Evolutionary conservation across 176 grass and related monocot species (phyloP).

Genomic region (Oryza punctata): DNA sequence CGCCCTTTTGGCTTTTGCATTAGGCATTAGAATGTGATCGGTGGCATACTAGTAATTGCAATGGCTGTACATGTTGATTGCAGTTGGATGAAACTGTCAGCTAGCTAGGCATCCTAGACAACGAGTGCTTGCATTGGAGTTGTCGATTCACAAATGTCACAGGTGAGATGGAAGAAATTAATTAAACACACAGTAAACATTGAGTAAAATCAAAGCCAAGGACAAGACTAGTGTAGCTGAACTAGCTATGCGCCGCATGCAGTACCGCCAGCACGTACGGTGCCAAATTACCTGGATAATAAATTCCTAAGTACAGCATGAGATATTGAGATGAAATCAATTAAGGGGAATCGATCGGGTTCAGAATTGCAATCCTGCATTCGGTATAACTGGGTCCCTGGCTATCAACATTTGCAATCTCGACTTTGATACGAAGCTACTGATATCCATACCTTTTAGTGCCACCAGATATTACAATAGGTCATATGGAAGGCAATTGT

Average conservation of each 20-base stretch:
- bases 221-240: not conserved
- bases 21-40: not conserved
- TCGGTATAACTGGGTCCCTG: constrained; percentile 7
- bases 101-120: not conserved
- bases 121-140: not conserved
- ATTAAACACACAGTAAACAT: not conserved
- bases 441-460: constrained; percentile 8
- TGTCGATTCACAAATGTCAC: not conserved
- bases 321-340: not conserved
- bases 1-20: not conserved
- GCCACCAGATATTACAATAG: constrained; percentile 28
- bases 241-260: too few relatives aligned
- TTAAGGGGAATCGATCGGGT: not conserved
- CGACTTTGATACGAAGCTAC: constrained; percentile 9
- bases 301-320: not conserved
- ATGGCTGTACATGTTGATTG: not conserved
- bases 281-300: not conserved
- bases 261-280: not conserved
- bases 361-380: constrained; percentile 1
- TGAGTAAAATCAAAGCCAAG: not conserved
- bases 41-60: not conserved
- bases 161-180: not conserved
- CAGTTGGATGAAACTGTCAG: not conserved
- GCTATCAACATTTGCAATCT: not conserved
- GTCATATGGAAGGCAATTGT: constrained; percentile 27